A percentile compares a stretch with the other conserved stretches of the same genome.
phyloP scores from a whole-genome alignment of 176 grass and related monocot species.

The Aegilops umbellulata region DNA sequence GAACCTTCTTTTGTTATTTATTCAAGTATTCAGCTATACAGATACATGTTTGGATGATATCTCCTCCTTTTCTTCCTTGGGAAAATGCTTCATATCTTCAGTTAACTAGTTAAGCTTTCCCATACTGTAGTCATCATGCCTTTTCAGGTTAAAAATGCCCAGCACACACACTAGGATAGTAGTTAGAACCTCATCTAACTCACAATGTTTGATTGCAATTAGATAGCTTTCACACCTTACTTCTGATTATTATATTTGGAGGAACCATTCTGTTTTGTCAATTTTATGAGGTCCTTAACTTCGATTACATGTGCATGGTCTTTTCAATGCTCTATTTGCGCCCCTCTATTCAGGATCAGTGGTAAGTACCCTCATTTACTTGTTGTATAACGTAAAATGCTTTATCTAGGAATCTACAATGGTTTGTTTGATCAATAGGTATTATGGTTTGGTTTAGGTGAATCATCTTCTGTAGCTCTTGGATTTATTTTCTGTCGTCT shows the following conservation, averaged over 20 bases:
- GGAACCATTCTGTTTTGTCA: neutral
- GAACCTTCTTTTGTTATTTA: neutral
- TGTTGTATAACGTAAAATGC: conserved; percentile 12
- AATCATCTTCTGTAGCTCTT: neutral
- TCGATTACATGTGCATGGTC: conserved; percentile 90
- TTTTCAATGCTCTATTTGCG: conserved; percentile 95
- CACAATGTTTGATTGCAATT: conserved; percentile 2
- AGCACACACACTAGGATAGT: conserved; percentile 1
- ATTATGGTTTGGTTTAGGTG: conserved; percentile 5
- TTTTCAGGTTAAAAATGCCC: neutral
- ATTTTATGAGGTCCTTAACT: conserved; percentile 69
- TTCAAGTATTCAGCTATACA: neutral
- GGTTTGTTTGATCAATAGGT: neutral
- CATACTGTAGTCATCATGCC: conserved; percentile 1
- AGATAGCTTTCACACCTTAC: neutral
- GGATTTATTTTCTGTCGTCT: neutral
- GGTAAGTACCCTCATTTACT: conserved; percentile 47
- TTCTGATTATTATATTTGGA: conserved; percentile 5
- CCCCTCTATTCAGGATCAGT: conserved; percentile 92
- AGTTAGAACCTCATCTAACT: neutral
- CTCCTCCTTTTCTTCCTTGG: neutral
- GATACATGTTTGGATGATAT: neutral
- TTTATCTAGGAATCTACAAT: neutral
- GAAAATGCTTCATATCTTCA: conserved; percentile 13
- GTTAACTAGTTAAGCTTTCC: neutral